Base-by-base conservation (phyloP, 2,329 filamentous ascomycete genomes). In the Aureobasidium sp. region DNA sequence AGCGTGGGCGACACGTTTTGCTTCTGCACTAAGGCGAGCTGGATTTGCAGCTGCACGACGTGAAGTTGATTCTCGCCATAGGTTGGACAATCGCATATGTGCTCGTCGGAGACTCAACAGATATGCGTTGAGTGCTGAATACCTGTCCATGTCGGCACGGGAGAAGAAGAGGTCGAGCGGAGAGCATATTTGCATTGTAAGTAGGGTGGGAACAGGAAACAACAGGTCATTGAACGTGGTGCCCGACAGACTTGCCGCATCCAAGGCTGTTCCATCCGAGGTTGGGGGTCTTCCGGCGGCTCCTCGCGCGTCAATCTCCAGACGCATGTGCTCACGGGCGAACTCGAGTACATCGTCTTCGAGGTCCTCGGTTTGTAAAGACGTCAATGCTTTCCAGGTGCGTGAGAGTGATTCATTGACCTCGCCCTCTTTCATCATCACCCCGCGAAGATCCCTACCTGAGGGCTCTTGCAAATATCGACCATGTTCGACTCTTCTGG, bases 141-240 rank as follows among this genome's bases (percentile, higher is more conserved):
- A 99, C 0, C 84, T 83, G 53, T 88, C 82, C 12, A 96, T 76
- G 69, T 97, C 92, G 0, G 85, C 80, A 4, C 83, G 78, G 12
- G 89, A 85, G 31, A 97, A 83, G 69, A 97, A 96, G 33, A 99
- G 82, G 70, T 97, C 92, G 5, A 97, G 76, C 0, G 94, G 92
- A 2, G 89, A 87, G 2, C 83, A 83, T 9, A 96, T 85, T 42
- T 87, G 84, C 65, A 96, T 80, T 1, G 82, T 84, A 44, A 99
- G 79, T 3, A 79, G 77, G 5, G 87, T 88, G 0, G 91, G 86
- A 0, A 87, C 85, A 2, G 91, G 91, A 63, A 97, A 87, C 5
- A 97, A 80, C 0, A 96, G 78, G 67, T 93, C 91, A 59, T 85
- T 84, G 72, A 97, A 97, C 2, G 44, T 42, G 3, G 37, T 57